Evolutionary conservation across 208 protist species (phyloP).

Genomic region (Jaenimonas drosophilae): DNA sequence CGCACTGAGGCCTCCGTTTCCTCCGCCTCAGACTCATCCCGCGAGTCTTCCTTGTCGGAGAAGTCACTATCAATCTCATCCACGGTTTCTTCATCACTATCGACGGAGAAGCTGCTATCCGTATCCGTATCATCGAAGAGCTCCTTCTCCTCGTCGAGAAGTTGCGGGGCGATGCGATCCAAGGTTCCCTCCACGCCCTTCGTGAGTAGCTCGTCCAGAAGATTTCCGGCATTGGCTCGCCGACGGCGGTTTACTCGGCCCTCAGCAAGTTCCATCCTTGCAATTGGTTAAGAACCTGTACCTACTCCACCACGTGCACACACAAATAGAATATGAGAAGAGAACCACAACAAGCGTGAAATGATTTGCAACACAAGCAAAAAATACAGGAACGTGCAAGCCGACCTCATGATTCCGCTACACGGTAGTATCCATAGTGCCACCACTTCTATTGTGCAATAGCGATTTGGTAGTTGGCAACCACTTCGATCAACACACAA

Average conservation of each 20-base stretch:
- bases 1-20: slow-evolving; percentile 46
- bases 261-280: slow-evolving; percentile 28
- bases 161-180: no score
- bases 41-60: slow-evolving; percentile 45
- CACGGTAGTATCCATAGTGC: not conserved
- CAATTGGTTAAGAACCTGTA: not conserved
- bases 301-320: not conserved
- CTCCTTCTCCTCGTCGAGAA: slow-evolving; percentile 52
- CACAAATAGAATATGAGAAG: slow-evolving; percentile 3
- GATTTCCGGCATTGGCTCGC: slow-evolving; percentile 55
- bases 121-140: slow-evolving; percentile 36
- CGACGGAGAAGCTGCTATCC: slow-evolving; percentile 48
- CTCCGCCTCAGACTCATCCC: slow-evolving; percentile 12
- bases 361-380: not conserved
- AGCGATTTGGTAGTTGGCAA: no score
- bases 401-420: not conserved
- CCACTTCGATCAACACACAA: no score
- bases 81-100: slow-evolving; percentile 44
- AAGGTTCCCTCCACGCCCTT: slow-evolving; percentile 60
- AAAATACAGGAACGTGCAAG: not conserved
- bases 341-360: not conserved
- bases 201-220: slow-evolving; percentile 48
- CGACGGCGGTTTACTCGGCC: slow-evolving; percentile 17
- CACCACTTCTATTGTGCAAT: not conserved
- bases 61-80: slow-evolving; percentile 75